Base-by-base conservation (phyloP, 192 early-diverging fungal species). In the Entophlyctis luteolus region DNA sequence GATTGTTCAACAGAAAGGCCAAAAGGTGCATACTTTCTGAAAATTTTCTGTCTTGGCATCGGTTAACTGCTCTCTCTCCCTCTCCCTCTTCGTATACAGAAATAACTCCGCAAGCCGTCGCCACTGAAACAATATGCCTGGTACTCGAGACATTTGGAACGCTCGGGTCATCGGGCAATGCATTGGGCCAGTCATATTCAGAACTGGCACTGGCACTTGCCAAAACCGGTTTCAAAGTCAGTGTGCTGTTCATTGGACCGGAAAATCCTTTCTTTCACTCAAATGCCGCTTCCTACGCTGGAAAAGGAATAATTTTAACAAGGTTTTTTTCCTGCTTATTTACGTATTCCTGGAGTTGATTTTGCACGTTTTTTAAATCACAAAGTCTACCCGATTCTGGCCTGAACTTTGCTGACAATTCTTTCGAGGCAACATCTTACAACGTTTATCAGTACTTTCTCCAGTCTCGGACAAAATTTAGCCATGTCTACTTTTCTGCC, bases 381-480 rank as follows among this genome's bases (percentile, higher is more conserved):
- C n/a, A n/a, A n/a, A 75, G 73, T 23, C 45, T 75, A 28, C 72
- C 73, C 3, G 16, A 38, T 53, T 57, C 55, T 45, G 73, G 54
- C 36, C 5, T 75, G 8, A 29, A 62, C 0, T 74, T 68, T 32
- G 72, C 62, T 2, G 65, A 74, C 12, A 65, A 50, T 31, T 5
- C 33, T 3, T n/a, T 75, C 29, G 72, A 75, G 42, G 20, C 55
- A 16, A 56, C 1, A 4, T 72, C 74, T 2, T 75, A 68, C 66
- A n/a, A 29, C 8, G 72, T 75, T 18, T 75, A 59, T 54, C 72
- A 75, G 33, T 67, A 59, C 47, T 29, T 72, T 29, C 52, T 73
- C 5, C 56, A 32, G 1, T 46, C 48, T 6, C 8, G 20, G 2
- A 14, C 45, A 5, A 25, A 52, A 31, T 75, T 54, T 63, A 55